Base-by-base conservation (phyloP, 208 protist genomes). In the Acanthamoeba lugdunensis region DNA sequence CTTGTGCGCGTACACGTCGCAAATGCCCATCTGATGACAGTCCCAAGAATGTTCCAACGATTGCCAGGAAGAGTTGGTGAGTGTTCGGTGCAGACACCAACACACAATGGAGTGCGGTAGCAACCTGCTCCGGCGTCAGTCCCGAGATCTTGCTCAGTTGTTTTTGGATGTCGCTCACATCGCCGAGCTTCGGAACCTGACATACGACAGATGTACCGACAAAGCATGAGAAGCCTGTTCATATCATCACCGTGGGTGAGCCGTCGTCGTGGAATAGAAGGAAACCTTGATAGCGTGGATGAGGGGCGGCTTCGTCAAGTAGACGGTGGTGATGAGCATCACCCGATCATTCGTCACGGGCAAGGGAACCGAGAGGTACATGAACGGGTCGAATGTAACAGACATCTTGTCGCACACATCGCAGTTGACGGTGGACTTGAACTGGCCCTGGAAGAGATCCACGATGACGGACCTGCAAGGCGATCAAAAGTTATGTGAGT, bases 401-500 rank as follows among this genome's bases (percentile, higher is more conserved):
- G 89, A 95, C 95, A 82, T 41, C n/a, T 82, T 75, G 4, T 82
- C 48, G 50, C 94, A 96, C 28, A 73, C 52, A n/a, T 94, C 94
- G 90, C 95, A 96, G 37, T 94, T 81, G 6, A 96, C 54, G 14
- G 81, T 94, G 8, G 90, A 95, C 73, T 96, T 96, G 16, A 96
- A 58, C 90, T 96, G 95, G 48, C 81, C 75, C 91, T 95, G 94
- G 63, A 95, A 95, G 13, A 81, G 82, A 30, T 98, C 97, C 0
- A 98, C 97, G 71, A 99, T 96, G 30, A 98, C 91, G 7, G 98
- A 98, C 67, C 63, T 69, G 23, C 1, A 30, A 30, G 30, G 21
- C 7, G 58, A 65, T 65, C 21, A 69, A 30, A 18, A 28, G 25
- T 4, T 30, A 69, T 30, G 63, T 30, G 63, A 2, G 13, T 56